Evolutionary conservation across 2,329 filamentous ascomycete genomes (phyloP), one percentile per base, ranked within the genome.

Genomic region (Nannizziopsis barbatae): DNA sequence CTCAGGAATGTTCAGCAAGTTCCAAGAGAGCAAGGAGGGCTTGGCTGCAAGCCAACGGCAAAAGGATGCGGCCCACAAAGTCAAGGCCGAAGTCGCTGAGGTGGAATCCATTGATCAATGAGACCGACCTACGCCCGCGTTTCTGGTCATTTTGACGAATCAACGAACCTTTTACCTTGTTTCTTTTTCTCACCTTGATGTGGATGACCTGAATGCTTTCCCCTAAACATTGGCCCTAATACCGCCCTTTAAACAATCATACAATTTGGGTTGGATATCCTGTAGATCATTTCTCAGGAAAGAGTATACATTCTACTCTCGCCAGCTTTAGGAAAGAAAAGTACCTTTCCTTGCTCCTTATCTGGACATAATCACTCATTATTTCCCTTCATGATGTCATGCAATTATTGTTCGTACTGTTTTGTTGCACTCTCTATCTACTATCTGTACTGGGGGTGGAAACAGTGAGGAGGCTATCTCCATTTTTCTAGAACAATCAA

Each of bases 1-100:
- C 18, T 61, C 63, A 1, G 60, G 58, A 9, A 58, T 69, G 49
- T 68, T 65, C 56, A 63, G 63, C 52, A 65, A 68, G 48, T 69
- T 65, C 41, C 65, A 55, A 47, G 65, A 68, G 44, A 59, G 53
- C 50, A 56, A 56, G 42, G 56, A 59, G 47, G 54, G 53, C 14
- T 4, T 10, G 1, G n/a, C 17, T 17, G 14, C 27, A 7, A 53
- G 56, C 14, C 41, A 56, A 27, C 56, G 54, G 53, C 37, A 51
- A 44, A 30, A 40, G 30, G 40, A 39, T 11, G 32, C 22, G 3
- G 7, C 18, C 14, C 31, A 44, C 36, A n/a, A 20, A 22, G 47
- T 41, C 14, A 50, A 45, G 18, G 3, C 27, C 10, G 46, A 49
- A 15, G 18, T 18, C 6, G 14, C 12, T n/a, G 22, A 35, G 38